Evolutionary conservation across 1,284 basidiomycete species (phyloP), one percentile per base, ranked within the genome.

Genomic region (Trichosporon faecale): DNA sequence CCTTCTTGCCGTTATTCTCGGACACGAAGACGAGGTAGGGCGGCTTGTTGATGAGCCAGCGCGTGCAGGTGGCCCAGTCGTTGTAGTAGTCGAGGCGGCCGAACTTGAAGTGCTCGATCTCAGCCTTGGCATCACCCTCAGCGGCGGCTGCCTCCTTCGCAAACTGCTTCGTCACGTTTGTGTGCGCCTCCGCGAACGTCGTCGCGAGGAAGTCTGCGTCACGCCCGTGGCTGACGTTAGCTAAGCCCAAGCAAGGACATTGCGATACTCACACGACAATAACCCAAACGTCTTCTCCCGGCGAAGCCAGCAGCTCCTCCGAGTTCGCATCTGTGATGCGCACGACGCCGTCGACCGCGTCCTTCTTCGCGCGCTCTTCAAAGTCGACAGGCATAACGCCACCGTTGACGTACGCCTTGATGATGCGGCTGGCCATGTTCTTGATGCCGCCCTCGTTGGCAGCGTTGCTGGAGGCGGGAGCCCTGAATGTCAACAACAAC

Each of bases 281-380:
- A 9, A 79, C 76, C 76, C 76, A 81, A 6, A 78, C 68, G 16
- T 76, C 70, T n/a, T 79, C 73, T 0, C 57, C 25, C 29, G 49
- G 55, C 25, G 66, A 49, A 35, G 69, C 65, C 8, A 81, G 72
- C 64, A 70, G 21, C 23, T 73, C 68, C 23, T 75, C 72, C 60
- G 74, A 80, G 57, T 80, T 82, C 21, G 70, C 69, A 68, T 81
- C 79, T 1, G 76, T 80, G 66, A 83, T 65, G 21, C 82, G 67
- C n/a, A 75, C 65, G 11, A 80, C 12, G 84, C 90, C 23, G 91
- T 94, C 84, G 88, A 87, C 16, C 85, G 91, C 70, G 86, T 94
- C 76, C 79, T 92, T 70, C 89, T 44, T 46, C 2, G 68, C 29
- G 16, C 60, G 68, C 16, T n/a, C 57, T 1, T 49, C 65, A 12